A percentile compares a stretch with the other conserved stretches of the same genome.
Conservation (phyloP, 768 basidiomycete species). For the Boletus patriciae region DNA sequence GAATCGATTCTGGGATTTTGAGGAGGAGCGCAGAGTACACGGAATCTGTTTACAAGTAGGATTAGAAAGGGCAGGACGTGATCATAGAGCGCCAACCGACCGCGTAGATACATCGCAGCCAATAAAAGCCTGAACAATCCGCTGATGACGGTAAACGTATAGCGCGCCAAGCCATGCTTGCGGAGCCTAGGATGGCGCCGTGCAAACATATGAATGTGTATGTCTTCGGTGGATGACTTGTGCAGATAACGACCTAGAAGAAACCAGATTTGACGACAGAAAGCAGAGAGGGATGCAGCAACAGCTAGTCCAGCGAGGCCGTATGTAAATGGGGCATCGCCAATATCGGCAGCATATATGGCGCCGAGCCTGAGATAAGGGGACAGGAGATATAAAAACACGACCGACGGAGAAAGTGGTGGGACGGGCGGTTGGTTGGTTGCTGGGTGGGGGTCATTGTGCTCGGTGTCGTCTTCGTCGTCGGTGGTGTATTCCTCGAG, state of each 20-base stretch:
- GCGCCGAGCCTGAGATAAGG: slow-evolving; percentile 74
- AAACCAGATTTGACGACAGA: slow-evolving; percentile 72
- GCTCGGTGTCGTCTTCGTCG: slow-evolving; percentile 42
- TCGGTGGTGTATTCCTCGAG: slow-evolving; percentile 41
- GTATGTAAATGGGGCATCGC: slow-evolving; percentile 47
- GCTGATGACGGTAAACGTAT: slow-evolving; percentile 44
- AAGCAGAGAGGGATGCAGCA: slow-evolving; percentile 58
- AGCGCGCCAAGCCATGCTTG: slow-evolving; percentile 44
- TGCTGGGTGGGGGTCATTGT: slow-evolving; percentile 16
- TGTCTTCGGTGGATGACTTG: slow-evolving; percentile 63
- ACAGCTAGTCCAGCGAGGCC: slow-evolving; percentile 50
- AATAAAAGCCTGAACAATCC: slow-evolving; percentile 50
- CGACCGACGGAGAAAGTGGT: slow-evolving; percentile 54
- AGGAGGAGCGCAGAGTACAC: slow-evolving; percentile 52
- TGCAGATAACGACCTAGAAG: slow-evolving; percentile 73
- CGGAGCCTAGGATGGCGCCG: slow-evolving; percentile 52
- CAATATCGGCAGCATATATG: slow-evolving; percentile 51
- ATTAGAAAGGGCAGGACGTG: slow-evolving; percentile 8
- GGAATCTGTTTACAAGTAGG: slow-evolving; percentile 43
- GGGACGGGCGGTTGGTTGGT: slow-evolving; percentile 28
- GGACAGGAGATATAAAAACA: slow-evolving; percentile 68
- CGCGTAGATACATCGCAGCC: slow-evolving; percentile 62
- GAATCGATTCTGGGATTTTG: slow-evolving; percentile 37
- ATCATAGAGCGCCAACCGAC: slow-evolving; percentile 41
- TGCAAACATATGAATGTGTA: slow-evolving; percentile 61